These are phyloP conservation scores for Trypanosoma scelopori DNA, from an alignment of 208 protist species.

Conservation along the genomic window DNA sequence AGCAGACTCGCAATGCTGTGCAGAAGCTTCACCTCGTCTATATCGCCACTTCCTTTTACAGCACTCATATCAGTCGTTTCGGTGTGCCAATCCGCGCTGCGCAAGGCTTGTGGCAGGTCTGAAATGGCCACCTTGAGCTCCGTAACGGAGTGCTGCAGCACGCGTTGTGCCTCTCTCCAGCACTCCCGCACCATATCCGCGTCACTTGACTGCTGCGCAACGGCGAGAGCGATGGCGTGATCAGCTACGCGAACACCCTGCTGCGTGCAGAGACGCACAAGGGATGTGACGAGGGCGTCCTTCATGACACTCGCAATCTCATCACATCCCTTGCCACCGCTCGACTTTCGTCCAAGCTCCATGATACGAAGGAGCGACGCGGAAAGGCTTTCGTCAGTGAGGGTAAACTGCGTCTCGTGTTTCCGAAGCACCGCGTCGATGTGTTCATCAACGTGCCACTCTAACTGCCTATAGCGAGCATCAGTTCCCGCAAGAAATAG, in stretches of 20 bases:
- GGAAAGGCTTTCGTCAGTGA: conserved; percentile 26
- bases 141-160: conserved; percentile 19
- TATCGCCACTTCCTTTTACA: background rate
- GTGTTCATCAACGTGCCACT: conserved; percentile 28
- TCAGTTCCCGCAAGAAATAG: background rate
- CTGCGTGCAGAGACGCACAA: conserved; percentile 39
- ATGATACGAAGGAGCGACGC: conserved; percentile 31
- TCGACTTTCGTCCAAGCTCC: conserved; percentile 14
- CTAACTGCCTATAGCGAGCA: conserved; percentile 15
- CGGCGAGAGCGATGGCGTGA: conserved; percentile 28
- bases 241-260: conserved; percentile 37
- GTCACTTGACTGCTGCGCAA: conserved; percentile 9
- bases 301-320: background rate
- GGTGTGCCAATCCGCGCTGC: background rate
- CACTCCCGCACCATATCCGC: conserved; percentile 12
- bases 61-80: background rate
- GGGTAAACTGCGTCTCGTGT: conserved; percentile 23
- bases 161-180: conserved; percentile 25
- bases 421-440: conserved; percentile 32
- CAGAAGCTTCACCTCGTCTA: conserved; percentile 26
- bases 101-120: background rate
- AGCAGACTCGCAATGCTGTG: conserved; percentile 50
- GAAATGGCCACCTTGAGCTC: conserved; percentile 25
- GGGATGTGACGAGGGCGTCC: conserved; percentile 31
- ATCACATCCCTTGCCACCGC: conserved; percentile 3